phyloP scores from a whole-genome alignment of 2,329 filamentous ascomycete species.

The Penicillium paneum region DNA sequence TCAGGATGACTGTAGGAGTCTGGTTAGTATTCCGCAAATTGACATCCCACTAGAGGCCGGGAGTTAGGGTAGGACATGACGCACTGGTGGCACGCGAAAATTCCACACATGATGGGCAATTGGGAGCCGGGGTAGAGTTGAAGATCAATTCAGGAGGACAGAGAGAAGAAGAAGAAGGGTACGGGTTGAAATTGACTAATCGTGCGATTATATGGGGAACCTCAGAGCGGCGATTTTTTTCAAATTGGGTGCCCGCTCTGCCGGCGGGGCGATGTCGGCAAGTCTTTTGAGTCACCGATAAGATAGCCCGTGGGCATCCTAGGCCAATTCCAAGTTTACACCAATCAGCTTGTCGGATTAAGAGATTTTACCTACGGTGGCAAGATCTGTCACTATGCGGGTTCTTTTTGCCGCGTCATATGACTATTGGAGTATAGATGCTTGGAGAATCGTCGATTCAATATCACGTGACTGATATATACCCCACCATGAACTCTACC shows the following conservation, averaged over 20 bases:
- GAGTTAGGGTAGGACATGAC: slow-evolving; percentile 34
- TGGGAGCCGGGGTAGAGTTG: slow-evolving; percentile 2
- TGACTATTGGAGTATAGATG: not conserved
- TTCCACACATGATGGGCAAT: slow-evolving; percentile 78
- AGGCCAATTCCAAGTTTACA: no score
- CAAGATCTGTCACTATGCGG: not conserved
- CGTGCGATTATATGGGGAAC: slow-evolving; percentile 17
- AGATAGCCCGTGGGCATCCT: slow-evolving; percentile 48
- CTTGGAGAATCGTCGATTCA: not conserved
- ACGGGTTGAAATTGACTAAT: slow-evolving; percentile 20
- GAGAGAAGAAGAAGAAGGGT: slow-evolving; percentile 8
- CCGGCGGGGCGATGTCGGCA: slow-evolving; percentile 23
- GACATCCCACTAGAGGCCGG: slow-evolving; percentile 2
- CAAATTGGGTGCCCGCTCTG: slow-evolving; percentile 1
- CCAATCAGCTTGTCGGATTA: not conserved
- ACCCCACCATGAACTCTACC: not conserved
- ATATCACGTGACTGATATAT: not conserved
- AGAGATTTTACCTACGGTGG: not conserved
- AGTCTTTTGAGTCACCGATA: slow-evolving; percentile 29
- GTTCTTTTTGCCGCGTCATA: not conserved
- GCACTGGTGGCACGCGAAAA: slow-evolving; percentile 91
- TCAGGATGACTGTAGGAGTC: slow-evolving; percentile 66
- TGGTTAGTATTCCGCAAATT: slow-evolving; percentile 17
- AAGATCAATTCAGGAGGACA: slow-evolving; percentile 13
- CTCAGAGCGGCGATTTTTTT: slow-evolving; percentile 17